phyloP scores from a whole-genome alignment of 192 early-diverging fungal genomes.

The Coemansia sp. region DNA sequence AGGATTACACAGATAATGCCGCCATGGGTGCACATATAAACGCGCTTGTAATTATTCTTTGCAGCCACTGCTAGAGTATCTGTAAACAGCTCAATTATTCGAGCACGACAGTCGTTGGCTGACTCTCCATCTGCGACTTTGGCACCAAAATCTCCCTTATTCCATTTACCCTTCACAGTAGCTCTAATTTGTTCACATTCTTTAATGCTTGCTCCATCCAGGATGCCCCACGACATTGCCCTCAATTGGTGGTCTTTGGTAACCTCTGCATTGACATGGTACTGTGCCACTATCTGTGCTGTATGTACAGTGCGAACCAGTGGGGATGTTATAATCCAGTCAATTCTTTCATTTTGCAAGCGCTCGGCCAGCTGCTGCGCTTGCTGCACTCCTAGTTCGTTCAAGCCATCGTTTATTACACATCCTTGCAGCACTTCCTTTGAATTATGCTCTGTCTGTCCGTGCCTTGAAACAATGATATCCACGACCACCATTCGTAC shows the following conservation, averaged over 20 bases:
- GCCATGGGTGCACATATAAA: constrained; percentile 44
- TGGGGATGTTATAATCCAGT: constrained; percentile 43
- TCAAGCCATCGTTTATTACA: constrained; percentile 19
- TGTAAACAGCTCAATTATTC: constrained; percentile 21
- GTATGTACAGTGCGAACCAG: constrained; percentile 43
- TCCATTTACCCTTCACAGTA: constrained; percentile 21
- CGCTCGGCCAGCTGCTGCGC: constrained; percentile 27
- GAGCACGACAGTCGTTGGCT: constrained; percentile 26
- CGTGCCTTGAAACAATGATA: constrained; percentile 28
- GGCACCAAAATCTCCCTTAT: constrained; percentile 34
- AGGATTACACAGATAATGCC: constrained; percentile 44
- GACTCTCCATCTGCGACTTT: constrained; percentile 42
- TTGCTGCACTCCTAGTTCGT: constrained; percentile 25
- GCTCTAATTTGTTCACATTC: constrained; percentile 10
- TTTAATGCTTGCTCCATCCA: constrained; percentile 28
- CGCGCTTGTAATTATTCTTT: constrained; percentile 14
- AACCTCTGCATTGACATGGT: constrained; percentile 19
- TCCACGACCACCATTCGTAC: constrained; percentile 14
- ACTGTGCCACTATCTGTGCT: constrained; percentile 19
- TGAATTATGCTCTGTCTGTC: constrained; percentile 30
- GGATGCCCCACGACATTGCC: constrained; percentile 45
- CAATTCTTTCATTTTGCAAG: constrained; percentile 29
- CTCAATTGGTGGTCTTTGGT: constrained; percentile 36
- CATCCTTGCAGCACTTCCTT: constrained; percentile 21
- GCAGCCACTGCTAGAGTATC: constrained; percentile 19